Conservation (phyloP, 164 flowering plant species). For the Protea cynaroides region DNA sequence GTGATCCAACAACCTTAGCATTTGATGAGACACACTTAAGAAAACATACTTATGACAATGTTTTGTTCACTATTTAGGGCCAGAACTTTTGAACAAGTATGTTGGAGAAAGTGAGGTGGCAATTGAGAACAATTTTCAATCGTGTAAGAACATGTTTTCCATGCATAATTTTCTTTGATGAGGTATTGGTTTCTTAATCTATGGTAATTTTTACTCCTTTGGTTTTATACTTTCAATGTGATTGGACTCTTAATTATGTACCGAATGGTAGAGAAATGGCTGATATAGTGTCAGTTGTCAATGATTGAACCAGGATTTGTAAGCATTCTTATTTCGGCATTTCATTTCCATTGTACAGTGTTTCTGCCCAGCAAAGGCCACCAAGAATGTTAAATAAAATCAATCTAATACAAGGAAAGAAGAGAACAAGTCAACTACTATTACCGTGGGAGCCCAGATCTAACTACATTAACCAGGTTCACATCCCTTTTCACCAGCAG, state of each 20-base stretch:
- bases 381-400: conserved; percentile 1
- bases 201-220: background rate
- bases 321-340: conserved; percentile 1
- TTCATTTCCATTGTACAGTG: conserved; percentile 6
- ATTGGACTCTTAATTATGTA: no score
- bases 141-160: conserved; percentile 94
- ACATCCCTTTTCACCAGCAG: conserved; percentile 35
- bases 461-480: conserved; percentile 14
- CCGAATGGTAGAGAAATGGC: no score
- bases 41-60: background rate
- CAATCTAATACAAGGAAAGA: background rate
- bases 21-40: background rate
- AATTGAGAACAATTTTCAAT: conserved; percentile 69
- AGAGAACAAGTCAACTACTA: background rate
- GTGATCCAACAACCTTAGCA: no score
- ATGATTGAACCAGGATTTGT: no score
- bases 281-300: no score
- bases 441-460: no score
- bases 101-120: conserved; percentile 97
- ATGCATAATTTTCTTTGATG: conserved; percentile 93
- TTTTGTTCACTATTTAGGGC: conserved; percentile 49
- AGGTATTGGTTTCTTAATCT: conserved; percentile 38
- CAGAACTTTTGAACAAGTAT: conserved; percentile 87
- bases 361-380: conserved; percentile 12
- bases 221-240: no score